phyloP scores from a whole-genome alignment of 2,329 filamentous ascomycete species.

The Xylaria sp. region DNA sequence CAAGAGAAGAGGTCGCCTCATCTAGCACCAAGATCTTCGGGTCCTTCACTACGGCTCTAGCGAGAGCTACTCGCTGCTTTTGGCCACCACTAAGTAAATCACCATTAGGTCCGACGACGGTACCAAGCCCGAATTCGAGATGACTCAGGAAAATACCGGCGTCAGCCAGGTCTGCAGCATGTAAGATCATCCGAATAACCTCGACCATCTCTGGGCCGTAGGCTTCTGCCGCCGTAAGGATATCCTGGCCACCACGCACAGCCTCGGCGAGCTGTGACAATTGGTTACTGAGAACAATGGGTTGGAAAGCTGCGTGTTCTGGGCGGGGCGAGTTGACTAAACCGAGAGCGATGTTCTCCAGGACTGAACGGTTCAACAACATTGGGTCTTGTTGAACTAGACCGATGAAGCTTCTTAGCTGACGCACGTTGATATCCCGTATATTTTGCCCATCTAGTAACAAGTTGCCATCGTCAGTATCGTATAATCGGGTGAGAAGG shows the following conservation, averaged over 20 bases:
- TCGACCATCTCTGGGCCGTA: conserved; percentile 59
- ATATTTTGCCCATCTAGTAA: conserved; percentile 61
- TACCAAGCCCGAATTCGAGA: conserved; percentile 59
- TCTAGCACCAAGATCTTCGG: conserved; percentile 61
- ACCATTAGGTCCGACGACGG: conserved; percentile 57
- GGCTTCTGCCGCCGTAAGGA: conserved; percentile 57
- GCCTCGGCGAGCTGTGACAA: conserved; percentile 63
- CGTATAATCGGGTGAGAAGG: conserved; percentile 67
- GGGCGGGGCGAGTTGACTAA: conserved; percentile 50
- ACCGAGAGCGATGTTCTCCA: conserved; percentile 55
- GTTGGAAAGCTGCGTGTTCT: conserved; percentile 53
- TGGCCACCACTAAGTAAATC: conserved; percentile 59
- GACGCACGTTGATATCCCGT: conserved; percentile 58
- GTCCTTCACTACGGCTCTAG: conserved; percentile 59
- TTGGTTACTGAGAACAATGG: conserved; percentile 59
- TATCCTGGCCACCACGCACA: conserved; percentile 62
- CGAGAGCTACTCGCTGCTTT: conserved; percentile 62
- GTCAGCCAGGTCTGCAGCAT: conserved; percentile 68
- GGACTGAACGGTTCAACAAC: conserved; percentile 50
- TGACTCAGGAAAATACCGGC: conserved; percentile 60
- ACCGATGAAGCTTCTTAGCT: conserved; percentile 48
- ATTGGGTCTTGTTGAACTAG: conserved; percentile 52
- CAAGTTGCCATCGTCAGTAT: conserved; percentile 62
- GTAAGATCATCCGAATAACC: conserved; percentile 61
- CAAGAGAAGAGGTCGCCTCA: conserved; percentile 62